Percentiles rank a stretch among this genome's conserved stretches.
phyloP scores from a whole-genome alignment of 345 rosid genomes.

The Carallia pectinifolia region DNA sequence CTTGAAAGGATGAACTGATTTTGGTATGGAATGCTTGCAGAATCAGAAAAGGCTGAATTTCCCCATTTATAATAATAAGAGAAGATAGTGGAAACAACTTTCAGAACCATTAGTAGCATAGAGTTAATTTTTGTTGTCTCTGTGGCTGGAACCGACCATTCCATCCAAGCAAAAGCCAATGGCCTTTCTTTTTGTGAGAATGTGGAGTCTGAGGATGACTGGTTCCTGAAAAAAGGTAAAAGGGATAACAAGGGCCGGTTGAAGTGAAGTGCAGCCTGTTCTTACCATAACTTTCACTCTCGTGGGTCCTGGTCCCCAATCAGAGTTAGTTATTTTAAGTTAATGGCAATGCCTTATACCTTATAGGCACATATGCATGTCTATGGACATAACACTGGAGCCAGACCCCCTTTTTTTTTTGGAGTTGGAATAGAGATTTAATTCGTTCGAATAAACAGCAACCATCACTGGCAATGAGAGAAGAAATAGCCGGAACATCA shows the following conservation, averaged over 20 bases:
- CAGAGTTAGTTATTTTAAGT: constrained; percentile 10
- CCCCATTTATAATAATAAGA: constrained; percentile 22
- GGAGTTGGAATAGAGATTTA: too few relatives aligned
- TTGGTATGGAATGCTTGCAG: constrained; percentile 33
- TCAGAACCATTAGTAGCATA: constrained; percentile 13
- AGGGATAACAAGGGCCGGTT: constrained; percentile 28
- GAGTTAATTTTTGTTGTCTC: constrained; percentile 11
- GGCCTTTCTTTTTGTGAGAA: constrained; percentile 29
- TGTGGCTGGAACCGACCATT: constrained; percentile 42
- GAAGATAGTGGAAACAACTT: constrained; percentile 28
- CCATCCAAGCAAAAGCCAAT: constrained; percentile 18
- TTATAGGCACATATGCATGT: too few relatives aligned
- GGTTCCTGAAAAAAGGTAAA: constrained; percentile 39
- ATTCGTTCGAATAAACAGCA: too few relatives aligned
- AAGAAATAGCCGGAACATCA: too few relatives aligned
- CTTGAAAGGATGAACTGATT: constrained; percentile 26
- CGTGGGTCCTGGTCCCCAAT: constrained; percentile 38
- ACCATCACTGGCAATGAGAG: too few relatives aligned
- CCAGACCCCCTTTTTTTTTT: too few relatives aligned
- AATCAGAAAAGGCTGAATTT: constrained; percentile 23
- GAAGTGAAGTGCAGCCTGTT: constrained; percentile 37
- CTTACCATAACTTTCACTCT: constrained; percentile 52
- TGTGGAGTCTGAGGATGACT: constrained; percentile 44
- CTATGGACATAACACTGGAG: background rate
- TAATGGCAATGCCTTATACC: too few relatives aligned